Evolutionary conservation across 345 rosid species (phyloP).

Genomic region (Eucalyptus polyanthemos): DNA sequence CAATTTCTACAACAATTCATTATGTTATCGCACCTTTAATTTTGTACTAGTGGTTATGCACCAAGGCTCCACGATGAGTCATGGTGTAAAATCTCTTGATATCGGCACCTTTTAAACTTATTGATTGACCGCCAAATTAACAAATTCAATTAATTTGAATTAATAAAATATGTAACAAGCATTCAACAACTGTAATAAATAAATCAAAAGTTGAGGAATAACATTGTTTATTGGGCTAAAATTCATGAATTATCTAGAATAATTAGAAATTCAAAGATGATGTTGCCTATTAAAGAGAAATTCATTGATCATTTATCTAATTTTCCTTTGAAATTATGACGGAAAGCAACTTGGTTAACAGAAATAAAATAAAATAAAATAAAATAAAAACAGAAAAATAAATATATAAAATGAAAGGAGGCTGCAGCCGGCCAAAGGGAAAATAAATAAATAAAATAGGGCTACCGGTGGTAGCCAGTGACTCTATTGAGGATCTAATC

Average conservation of each 20-base stretch:
- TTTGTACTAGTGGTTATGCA: neutral
- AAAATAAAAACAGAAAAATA: neutral
- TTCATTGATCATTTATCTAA: neutral
- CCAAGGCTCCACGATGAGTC: neutral
- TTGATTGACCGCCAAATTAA: fast-evolving
- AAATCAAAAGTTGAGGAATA: neutral
- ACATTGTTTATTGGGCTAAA: fast-evolving
- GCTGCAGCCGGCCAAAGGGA: neutral
- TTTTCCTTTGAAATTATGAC: neutral
- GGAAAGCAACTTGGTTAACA: neutral
- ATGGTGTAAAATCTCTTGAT: neutral
- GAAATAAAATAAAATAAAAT: no score
- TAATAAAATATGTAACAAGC: neutral
- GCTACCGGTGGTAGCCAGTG: neutral
- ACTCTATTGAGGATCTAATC: neutral
- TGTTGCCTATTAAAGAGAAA: fast-evolving
- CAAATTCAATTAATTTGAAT: neutral
- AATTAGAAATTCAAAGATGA: neutral
- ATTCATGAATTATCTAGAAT: fast-evolving
- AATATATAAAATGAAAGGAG: neutral
- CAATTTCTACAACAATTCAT: no score
- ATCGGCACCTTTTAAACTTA: neutral
- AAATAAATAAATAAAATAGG: neutral
- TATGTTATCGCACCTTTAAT: neutral
- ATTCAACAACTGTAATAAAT: fast-evolving